Base-by-base conservation (phyloP, 768 basidiomycete species). In the Sistotremastrum niveocremeum region DNA sequence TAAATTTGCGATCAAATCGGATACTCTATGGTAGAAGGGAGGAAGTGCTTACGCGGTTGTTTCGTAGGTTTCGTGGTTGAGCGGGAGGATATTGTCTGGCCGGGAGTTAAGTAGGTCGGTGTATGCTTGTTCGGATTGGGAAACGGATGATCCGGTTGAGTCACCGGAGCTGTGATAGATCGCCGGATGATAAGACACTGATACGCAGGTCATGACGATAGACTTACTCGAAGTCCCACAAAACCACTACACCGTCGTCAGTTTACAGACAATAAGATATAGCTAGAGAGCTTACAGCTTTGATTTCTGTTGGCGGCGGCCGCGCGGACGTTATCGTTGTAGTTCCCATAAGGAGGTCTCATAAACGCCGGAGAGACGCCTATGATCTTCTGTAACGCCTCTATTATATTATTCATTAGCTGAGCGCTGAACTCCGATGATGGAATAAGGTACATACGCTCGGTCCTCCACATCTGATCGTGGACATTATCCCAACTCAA, bases 311-410 rank as follows among this genome's bases (percentile, higher is more conserved):
- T 32, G 28, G 20, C 56, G 7, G 69, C 59, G 6, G 63, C 65
- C 4, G 58, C 44, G 1, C 52, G 54, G 9, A 70, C 67, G 20
- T 59, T 49, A 39, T 65, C 50, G 47, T 70, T 70, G 57, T 64
- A 67, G 40, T 59, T 57, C 1, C 71, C 71, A 48, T 61, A 73
- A 9, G 71, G 71, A 41, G 71, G 71, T 32, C 71, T 65, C 68
- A 70, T 68, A 48, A 72, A 67, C 30, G 69, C 70, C 5, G 71
- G 71, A 1, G 53, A 52, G 47, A 65, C 65, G 34, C 71, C 70
- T 12, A 62, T 48, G 37, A 72, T 71, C 49, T 62, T 65, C 37
- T 61, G 54, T 5, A 70, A 51, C 28, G 69, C 67, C 56, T 54
- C 62, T 62, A 43, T 6, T 33, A 37, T 9, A 10, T 51, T 60